Evolutionary conservation across 441 rosid genomes (phyloP).

Genomic region (Omphalea diandra): DNA sequence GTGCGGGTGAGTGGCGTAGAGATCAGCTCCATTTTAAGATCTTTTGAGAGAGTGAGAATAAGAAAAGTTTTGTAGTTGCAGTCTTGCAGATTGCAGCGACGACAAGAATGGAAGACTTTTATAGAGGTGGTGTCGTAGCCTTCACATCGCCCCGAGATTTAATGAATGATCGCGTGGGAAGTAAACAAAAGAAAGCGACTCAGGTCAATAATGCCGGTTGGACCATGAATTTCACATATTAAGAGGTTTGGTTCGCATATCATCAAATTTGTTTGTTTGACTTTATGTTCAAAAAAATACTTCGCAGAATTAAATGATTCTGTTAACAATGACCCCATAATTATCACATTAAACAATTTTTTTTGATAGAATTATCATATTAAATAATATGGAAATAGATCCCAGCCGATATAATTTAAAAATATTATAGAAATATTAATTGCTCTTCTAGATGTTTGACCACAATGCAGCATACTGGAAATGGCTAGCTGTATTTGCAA

Average conservation of each 20-base stretch:
- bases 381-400: too few relatives aligned
- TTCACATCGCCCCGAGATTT: background rate
- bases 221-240: constrained; percentile 2
- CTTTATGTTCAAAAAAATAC: background rate
- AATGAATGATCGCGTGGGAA: background rate
- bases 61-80: too few relatives aligned
- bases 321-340: too few relatives aligned
- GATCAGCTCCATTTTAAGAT: constrained; percentile 33
- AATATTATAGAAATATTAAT: too few relatives aligned
- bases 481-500: background rate
- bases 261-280: background rate
- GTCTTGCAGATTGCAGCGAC: too few relatives aligned
- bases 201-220: constrained; percentile 24
- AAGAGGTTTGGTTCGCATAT: background rate
- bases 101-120: background rate
- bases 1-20: constrained; percentile 17
- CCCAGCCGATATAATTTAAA: too few relatives aligned
- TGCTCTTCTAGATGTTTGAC: too few relatives aligned
- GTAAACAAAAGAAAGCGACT: background rate
- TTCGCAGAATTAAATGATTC: too few relatives aligned
- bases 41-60: background rate
- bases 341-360: too few relatives aligned
- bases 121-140: background rate
- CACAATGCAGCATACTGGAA: too few relatives aligned
- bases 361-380: too few relatives aligned